These are phyloP conservation scores for Phylloporus arenicola DNA, from an alignment of 768 basidiomycete genomes.

Conservation along the genomic window DNA sequence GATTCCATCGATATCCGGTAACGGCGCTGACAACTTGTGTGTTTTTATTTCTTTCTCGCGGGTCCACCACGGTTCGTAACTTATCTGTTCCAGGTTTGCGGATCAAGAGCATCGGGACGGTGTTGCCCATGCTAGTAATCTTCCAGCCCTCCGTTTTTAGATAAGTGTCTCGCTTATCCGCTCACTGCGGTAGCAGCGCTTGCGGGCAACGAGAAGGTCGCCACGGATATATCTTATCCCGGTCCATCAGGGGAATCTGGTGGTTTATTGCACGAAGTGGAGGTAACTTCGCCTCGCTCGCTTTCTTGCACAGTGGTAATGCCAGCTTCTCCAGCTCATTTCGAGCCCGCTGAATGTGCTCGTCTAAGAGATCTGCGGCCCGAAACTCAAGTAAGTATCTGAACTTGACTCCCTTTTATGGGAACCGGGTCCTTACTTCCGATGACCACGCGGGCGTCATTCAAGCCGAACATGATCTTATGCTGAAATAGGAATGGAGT, in stretches of 20 bases:
- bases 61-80: background rate
- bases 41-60: conserved; percentile 11
- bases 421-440: conserved; percentile 6
- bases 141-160: background rate
- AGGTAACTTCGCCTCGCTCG: background rate
- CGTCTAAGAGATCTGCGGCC: background rate
- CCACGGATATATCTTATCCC: background rate
- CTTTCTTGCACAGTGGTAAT: background rate
- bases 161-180: background rate
- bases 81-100: background rate
- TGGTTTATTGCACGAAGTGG: conserved; percentile 5
- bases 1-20: conserved; percentile 17
- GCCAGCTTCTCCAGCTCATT: conserved; percentile 6
- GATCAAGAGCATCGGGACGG: conserved; percentile 3
- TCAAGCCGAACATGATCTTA: too few relatives aligned
- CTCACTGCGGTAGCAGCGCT: background rate
- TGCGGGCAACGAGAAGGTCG: background rate
- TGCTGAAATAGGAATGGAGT: too few relatives aligned
- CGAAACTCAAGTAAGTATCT: background rate
- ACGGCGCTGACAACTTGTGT: conserved; percentile 12
- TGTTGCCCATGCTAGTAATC: background rate
- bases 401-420: conserved; percentile 10
- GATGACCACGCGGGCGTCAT: conserved; percentile 2
- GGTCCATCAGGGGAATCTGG: background rate
- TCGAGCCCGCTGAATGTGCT: background rate